Conservation (phyloP, 2,329 filamentous ascomycete genomes). For the Apiospora arundinis region DNA sequence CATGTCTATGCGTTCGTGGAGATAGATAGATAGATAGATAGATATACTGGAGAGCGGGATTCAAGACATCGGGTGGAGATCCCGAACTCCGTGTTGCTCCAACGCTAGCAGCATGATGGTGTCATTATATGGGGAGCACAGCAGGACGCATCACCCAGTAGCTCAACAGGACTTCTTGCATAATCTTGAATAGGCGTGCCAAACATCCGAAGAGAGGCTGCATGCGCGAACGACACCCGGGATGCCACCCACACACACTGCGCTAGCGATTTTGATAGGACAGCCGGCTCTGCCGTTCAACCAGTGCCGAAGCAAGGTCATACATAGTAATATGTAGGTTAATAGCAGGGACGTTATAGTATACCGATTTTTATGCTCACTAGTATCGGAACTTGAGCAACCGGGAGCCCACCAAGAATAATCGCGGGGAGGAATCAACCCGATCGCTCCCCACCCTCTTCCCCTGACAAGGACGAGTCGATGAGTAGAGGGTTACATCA, state of each 20-base stretch:
- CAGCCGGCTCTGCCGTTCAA: background rate
- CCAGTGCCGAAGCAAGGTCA: background rate
- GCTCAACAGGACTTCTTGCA: background rate
- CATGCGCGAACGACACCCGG: background rate
- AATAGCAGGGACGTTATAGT: background rate
- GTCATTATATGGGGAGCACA: background rate
- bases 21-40: too few species aligned
- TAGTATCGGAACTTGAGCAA: background rate
- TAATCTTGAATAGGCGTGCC: background rate
- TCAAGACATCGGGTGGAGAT: background rate
- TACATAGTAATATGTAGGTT: background rate
- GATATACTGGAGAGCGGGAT: background rate
- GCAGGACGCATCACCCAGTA: background rate
- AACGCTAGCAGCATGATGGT: background rate
- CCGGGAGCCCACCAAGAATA: background rate
- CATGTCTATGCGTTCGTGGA: background rate
- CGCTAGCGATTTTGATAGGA: background rate
- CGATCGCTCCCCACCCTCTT: background rate
- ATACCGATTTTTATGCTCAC: background rate
- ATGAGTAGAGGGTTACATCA: conserved; percentile 7
- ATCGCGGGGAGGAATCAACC: background rate
- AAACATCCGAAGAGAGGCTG: background rate
- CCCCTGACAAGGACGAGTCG: background rate
- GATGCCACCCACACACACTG: too few species aligned
- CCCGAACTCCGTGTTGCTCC: background rate